Percentiles rank a stretch among this genome's conserved stretches.
Conservation (phyloP, 2,329 filamentous ascomycete species). For the Penicillium sumatraense region DNA sequence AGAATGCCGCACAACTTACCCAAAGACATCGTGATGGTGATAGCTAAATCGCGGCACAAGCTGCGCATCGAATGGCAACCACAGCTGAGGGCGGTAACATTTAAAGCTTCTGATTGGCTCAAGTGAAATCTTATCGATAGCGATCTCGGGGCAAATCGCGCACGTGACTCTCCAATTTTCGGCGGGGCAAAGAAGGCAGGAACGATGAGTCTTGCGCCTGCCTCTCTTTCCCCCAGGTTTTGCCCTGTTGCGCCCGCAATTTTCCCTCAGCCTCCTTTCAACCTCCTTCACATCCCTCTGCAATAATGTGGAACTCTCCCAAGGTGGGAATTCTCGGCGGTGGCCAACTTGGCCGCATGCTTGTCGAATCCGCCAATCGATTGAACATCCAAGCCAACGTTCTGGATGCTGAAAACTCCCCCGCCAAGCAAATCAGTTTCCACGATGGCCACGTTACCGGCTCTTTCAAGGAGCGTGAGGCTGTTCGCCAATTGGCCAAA, state of each 20-base stretch:
- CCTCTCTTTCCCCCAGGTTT: not conserved
- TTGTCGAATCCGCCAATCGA: slow-evolving; percentile 81
- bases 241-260: slow-evolving; percentile 11
- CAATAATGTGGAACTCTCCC: slow-evolving; percentile 45
- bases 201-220: slow-evolving; percentile 7
- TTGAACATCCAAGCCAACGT: slow-evolving; percentile 80
- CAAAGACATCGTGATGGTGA: slow-evolving; percentile 36
- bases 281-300: not conserved
- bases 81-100: slow-evolving; percentile 14
- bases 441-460: slow-evolving; percentile 77
- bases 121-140: not conserved
- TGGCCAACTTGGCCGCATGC: slow-evolving; percentile 89
- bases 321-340: slow-evolving; percentile 60
- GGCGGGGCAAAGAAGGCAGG: slow-evolving; percentile 16
- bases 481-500: slow-evolving; percentile 78
- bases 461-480: slow-evolving; percentile 82
- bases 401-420: slow-evolving; percentile 75
- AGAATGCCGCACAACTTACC: slow-evolving; percentile 25
- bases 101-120: slow-evolving; percentile 21
- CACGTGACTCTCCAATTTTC: slow-evolving; percentile 13
- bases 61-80: slow-evolving; percentile 20
- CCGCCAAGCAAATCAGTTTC: slow-evolving; percentile 83
- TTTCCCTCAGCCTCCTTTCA: slow-evolving; percentile 3
- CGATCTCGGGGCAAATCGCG: not conserved
- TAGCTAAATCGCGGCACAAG: slow-evolving; percentile 14